phyloP scores from a whole-genome alignment of 23 red algal species.

The Gracilariopsis chorda region DNA sequence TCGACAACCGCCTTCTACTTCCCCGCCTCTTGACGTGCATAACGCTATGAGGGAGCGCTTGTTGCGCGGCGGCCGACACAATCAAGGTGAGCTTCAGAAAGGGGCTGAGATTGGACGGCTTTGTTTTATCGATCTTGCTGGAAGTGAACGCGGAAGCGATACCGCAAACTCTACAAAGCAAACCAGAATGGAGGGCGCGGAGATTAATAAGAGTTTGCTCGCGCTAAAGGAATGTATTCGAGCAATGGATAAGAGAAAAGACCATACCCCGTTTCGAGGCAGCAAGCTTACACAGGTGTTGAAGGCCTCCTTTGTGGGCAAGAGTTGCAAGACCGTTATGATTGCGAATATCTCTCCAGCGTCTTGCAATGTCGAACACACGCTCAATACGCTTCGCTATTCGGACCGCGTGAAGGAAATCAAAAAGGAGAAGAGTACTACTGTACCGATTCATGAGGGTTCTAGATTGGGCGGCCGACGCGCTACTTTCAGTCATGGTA shows the following conservation, averaged over 20 bases:
- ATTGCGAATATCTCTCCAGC: slow-evolving; percentile 87
- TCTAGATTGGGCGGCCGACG: slow-evolving; percentile 1
- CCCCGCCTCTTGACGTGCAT: neutral
- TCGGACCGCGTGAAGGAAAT: slow-evolving; percentile 76
- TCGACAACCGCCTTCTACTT: neutral
- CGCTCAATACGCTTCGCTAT: slow-evolving; percentile 86
- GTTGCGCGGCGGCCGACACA: neutral
- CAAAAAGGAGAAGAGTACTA: slow-evolving; percentile 14
- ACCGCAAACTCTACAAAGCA: slow-evolving; percentile 74
- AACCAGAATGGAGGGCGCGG: slow-evolving; percentile 82
- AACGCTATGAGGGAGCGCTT: slow-evolving; percentile 32
- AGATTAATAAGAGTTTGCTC: slow-evolving; percentile 96
- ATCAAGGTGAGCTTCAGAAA: neutral
- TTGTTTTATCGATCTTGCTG: slow-evolving; percentile 94
- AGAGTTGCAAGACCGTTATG: slow-evolving; percentile 89
- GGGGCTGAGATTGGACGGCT: slow-evolving; percentile 67
- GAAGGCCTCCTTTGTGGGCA: slow-evolving; percentile 85
- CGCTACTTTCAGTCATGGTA: slow-evolving; percentile 35
- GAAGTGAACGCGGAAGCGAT: slow-evolving; percentile 83
- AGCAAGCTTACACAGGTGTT: slow-evolving; percentile 92
- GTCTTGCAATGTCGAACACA: slow-evolving; percentile 84
- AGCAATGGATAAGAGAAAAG: slow-evolving; percentile 64
- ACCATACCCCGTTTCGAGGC: slow-evolving; percentile 89
- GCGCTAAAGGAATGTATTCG: slow-evolving; percentile 91
- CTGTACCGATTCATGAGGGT: neutral